These are phyloP conservation scores for Talaromyces verruculosus DNA, from an alignment of 2,329 filamentous ascomycete genomes.

Conservation along the genomic window DNA sequence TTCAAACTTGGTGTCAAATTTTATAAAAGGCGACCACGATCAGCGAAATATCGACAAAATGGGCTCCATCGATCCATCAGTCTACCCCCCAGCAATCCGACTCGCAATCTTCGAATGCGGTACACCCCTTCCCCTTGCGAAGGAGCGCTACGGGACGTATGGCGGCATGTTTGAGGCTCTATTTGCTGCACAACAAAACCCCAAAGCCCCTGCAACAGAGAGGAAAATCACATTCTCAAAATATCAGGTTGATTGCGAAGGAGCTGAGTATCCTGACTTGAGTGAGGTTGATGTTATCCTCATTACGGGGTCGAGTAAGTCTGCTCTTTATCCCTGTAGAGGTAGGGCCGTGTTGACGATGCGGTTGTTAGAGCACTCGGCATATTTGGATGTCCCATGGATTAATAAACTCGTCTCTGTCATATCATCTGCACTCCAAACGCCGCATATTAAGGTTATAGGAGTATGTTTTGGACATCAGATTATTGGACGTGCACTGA, in stretches of 20 bases:
- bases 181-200: background rate
- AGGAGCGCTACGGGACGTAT: background rate
- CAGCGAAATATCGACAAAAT: background rate
- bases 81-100: background rate
- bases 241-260: background rate
- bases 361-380: background rate
- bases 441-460: background rate
- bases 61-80: slow-evolving; percentile 5
- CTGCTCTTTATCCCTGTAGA: no score
- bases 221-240: background rate
- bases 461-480: background rate
- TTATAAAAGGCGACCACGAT: background rate
- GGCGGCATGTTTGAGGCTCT: slow-evolving; percentile 6
- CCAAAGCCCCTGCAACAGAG: background rate
- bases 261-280: slow-evolving; percentile 5
- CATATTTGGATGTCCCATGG: background rate
- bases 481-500: background rate
- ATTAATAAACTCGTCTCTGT: background rate
- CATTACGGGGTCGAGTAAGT: background rate
- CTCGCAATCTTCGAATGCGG: slow-evolving; percentile 1
- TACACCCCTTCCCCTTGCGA: background rate
- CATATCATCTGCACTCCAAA: background rate
- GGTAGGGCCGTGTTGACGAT: background rate
- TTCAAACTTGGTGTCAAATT: background rate
- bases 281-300: background rate